Percentiles rank a stretch among this genome's conserved stretches.
phyloP scores from a whole-genome alignment of 163 green algal genomes.

The Volvox carteri region DNA sequence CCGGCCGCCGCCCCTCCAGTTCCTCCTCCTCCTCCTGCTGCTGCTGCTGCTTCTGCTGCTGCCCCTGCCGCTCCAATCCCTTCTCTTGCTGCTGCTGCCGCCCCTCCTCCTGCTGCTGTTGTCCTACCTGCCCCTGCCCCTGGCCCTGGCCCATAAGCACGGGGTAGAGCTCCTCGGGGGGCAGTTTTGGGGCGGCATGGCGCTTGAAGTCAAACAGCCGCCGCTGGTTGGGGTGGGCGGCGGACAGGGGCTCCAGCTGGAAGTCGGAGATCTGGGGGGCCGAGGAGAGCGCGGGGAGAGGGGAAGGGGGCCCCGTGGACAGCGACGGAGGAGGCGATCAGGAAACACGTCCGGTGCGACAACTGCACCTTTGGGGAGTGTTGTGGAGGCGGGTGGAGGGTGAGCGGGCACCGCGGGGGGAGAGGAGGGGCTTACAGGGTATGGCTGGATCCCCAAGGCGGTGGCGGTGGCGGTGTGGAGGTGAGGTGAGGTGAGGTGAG shows the following conservation, averaged over 20 bases:
- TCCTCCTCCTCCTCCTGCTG: neutral
- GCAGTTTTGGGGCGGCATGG: conserved; percentile 35
- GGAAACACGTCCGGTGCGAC: no score
- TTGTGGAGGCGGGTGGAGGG: no score
- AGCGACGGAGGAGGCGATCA: neutral
- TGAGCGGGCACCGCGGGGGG: no score
- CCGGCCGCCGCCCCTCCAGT: neutral
- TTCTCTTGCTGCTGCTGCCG: conserved; percentile 52
- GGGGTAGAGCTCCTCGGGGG: conserved; percentile 63
- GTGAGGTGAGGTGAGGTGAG: no score
- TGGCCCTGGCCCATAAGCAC: conserved; percentile 51
- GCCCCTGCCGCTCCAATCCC: neutral
- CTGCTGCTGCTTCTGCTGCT: conserved; percentile 47
- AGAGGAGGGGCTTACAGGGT: no score
- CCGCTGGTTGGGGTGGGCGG: conserved; percentile 76
- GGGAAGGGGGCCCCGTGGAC: neutral
- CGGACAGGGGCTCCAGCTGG: conserved; percentile 64
- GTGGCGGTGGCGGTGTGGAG: no score
- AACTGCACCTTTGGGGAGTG: no score
- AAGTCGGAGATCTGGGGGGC: conserved; percentile 77
- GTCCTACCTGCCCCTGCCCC: conserved; percentile 17
- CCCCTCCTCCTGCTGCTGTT: conserved; percentile 17
- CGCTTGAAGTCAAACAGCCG: conserved; percentile 70
- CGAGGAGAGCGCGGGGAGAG: neutral
- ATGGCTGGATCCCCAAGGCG: no score